phyloP scores from a whole-genome alignment of 257 asterid genomes.

The Capsicum chinense region DNA sequence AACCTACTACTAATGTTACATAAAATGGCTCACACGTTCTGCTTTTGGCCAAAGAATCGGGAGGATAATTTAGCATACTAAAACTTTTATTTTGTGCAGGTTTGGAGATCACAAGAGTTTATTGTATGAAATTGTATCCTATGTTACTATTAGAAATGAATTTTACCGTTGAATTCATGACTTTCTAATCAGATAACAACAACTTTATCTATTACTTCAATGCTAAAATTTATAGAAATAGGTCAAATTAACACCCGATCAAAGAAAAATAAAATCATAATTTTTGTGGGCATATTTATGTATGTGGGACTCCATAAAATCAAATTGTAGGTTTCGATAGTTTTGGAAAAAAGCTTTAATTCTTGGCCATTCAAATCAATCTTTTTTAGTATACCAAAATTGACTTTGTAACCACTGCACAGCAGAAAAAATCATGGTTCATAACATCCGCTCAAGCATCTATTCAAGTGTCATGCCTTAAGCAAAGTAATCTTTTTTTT shows the following conservation, averaged over 20 bases:
- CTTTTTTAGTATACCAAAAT: slow-evolving; percentile 33
- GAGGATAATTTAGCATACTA: no score
- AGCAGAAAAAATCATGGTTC: slow-evolving; percentile 32
- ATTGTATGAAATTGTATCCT: no score
- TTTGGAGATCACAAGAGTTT: no score
- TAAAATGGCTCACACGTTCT: not conserved
- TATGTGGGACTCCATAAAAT: slow-evolving; percentile 16
- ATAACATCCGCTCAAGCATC: slow-evolving; percentile 38
- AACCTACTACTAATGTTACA: no score
- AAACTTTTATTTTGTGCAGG: no score
- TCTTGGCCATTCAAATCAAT: slow-evolving; percentile 39
- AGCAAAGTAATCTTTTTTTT: not conserved
- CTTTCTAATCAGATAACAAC: no score
- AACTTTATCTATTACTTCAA: no score
- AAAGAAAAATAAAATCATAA: not conserved
- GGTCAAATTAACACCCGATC: not conserved
- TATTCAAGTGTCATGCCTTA: slow-evolving; percentile 32
- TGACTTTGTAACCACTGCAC: slow-evolving; percentile 42
- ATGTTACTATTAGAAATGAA: no score
- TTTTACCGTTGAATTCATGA: no score
- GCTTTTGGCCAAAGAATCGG: not conserved
- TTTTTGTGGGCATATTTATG: not conserved
- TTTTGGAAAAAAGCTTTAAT: slow-evolving; percentile 34
- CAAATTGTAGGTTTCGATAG: slow-evolving; percentile 26
- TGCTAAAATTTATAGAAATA: not conserved